A percentile compares a stretch with the other conserved stretches of the same genome.
Conservation (phyloP, 345 rosid species). For the Boechera divaricarpa region DNA sequence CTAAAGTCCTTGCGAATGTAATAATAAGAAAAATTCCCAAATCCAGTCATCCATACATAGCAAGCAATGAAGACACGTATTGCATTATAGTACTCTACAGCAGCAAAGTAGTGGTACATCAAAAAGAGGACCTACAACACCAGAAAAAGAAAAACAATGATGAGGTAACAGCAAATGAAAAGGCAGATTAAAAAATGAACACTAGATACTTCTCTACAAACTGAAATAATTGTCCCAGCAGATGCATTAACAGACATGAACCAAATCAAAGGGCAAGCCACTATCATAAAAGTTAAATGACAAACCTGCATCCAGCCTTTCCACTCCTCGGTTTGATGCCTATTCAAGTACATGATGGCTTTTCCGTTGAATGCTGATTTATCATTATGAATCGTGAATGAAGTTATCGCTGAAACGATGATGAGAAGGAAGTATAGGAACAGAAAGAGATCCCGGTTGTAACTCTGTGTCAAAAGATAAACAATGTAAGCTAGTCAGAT, state of each 20-base stretch:
- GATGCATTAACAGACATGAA: conserved; percentile 20
- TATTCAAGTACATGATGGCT: conserved; percentile 86
- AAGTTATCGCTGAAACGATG: conserved; percentile 90
- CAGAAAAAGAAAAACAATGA: conserved; percentile 29
- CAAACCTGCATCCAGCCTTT: conserved; percentile 99
- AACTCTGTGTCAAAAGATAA: conserved; percentile 66
- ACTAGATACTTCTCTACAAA: conserved; percentile 10
- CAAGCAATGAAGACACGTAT: conserved; percentile 94
- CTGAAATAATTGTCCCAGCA: conserved; percentile 16
- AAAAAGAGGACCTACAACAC: conserved; percentile 86
- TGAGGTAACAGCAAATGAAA: conserved; percentile 22
- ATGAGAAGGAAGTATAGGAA: conserved; percentile 96
- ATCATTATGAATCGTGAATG: conserved; percentile 86
- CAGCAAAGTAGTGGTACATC: conserved; percentile 99
- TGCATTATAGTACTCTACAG: conserved; percentile 90
- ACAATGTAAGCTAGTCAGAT: conserved; percentile 33
- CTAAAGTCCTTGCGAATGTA: conserved; percentile 98
- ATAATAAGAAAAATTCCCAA: conserved; percentile 98
- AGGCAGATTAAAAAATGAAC: conserved; percentile 9
- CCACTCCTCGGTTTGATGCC: conserved; percentile 99
- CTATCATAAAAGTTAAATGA: conserved; percentile 17
- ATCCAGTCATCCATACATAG: conserved; percentile 99
- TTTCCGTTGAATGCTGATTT: conserved; percentile 90
- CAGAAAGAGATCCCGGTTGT: conserved; percentile 86
- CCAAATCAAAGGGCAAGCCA: conserved; percentile 1